Conservation (phyloP, 164 flowering plant genomes). For the Vitis rotundifolia region DNA sequence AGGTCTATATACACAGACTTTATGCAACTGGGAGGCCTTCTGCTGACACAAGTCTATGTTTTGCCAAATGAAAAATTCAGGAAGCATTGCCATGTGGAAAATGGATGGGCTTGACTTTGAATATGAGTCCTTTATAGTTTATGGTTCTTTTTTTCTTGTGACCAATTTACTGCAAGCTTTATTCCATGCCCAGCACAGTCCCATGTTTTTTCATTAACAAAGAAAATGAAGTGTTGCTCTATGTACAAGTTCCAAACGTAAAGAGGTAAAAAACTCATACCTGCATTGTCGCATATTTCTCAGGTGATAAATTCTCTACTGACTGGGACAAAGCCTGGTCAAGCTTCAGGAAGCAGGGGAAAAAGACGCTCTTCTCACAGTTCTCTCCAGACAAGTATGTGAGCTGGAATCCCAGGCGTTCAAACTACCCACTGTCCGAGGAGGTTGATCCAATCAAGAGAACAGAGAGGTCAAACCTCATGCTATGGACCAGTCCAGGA, state of each 20-base stretch:
- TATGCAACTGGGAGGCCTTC: too few relatives aligned
- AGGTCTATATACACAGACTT: too few relatives aligned
- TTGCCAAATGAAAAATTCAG: too few relatives aligned
- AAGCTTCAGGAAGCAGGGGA: slow-evolving; percentile 76
- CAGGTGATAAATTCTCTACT: slow-evolving; percentile 64
- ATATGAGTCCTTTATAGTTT: too few relatives aligned
- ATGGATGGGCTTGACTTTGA: too few relatives aligned
- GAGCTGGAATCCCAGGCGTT: slow-evolving; percentile 89
- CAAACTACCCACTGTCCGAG: slow-evolving; percentile 80
- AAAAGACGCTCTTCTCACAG: slow-evolving; percentile 58
- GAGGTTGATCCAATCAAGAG: slow-evolving; percentile 95
- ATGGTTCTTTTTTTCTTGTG: too few relatives aligned
- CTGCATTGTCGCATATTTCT: not conserved
- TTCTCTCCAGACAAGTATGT: slow-evolving; percentile 87
- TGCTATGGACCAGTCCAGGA: slow-evolving; percentile 84
- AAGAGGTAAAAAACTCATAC: not conserved
- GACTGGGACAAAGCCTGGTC: slow-evolving; percentile 99
- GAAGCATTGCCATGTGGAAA: too few relatives aligned
- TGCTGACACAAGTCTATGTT: too few relatives aligned
- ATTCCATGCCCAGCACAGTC: too few relatives aligned
- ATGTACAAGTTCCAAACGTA: not conserved
- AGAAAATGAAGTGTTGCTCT: not conserved
- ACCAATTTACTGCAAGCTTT: too few relatives aligned
- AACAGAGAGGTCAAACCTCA: slow-evolving; percentile 80
- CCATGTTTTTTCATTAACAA: too few relatives aligned